Conservation (phyloP, 139 green algal genomes). For the Limnomonas spitsbergensis region DNA sequence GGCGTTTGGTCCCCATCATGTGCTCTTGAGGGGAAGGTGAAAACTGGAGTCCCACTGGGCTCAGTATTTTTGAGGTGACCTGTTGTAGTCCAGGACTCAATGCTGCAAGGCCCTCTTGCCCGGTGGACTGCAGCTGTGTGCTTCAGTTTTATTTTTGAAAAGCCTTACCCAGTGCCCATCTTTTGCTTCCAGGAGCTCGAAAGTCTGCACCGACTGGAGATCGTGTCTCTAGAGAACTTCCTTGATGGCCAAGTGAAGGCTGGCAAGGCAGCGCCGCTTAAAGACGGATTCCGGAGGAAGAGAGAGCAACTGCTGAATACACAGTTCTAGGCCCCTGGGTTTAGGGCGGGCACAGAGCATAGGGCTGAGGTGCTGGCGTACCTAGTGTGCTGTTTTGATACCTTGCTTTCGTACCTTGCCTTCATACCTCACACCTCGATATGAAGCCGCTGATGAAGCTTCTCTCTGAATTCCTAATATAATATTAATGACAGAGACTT, state of each 20-base stretch:
- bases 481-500: no score
- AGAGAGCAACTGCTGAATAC: slow-evolving; percentile 37
- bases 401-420: background rate
- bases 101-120: no score
- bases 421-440: background rate
- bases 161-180: no score
- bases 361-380: background rate
- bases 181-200: slow-evolving; percentile 52
- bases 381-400: background rate
- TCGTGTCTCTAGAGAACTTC: slow-evolving; percentile 58
- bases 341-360: background rate
- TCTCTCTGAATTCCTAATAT: no score
- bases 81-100: no score
- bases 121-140: no score
- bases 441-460: background rate
- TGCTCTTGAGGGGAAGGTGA: no score
- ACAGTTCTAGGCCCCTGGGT: background rate
- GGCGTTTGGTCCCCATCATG: no score
- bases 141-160: no score
- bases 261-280: slow-evolving; percentile 45
- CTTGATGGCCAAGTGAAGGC: slow-evolving; percentile 49
- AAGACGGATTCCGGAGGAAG: slow-evolving; percentile 36
- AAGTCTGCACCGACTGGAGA: slow-evolving; percentile 48
- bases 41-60: no score
- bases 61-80: no score